phyloP scores from a whole-genome alignment of 2,329 filamentous ascomycete genomes.

The Phyllachora maydis region DNA sequence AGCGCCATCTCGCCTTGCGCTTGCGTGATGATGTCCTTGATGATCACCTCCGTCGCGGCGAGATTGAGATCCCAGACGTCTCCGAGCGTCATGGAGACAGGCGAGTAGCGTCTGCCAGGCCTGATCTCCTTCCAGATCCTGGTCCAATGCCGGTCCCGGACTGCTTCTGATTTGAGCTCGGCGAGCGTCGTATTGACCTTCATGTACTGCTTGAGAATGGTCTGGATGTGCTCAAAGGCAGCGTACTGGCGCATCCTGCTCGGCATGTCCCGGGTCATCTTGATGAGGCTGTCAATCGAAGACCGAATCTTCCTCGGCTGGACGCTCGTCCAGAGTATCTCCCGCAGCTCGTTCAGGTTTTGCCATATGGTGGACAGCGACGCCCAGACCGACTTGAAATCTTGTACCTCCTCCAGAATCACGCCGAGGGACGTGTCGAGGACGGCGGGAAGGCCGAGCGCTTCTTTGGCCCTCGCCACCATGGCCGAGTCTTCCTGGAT shows the following conservation, averaged over 20 bases:
- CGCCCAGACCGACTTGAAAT: slow-evolving; percentile 98
- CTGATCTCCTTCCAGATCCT: slow-evolving; percentile 95
- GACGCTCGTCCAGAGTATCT: slow-evolving; percentile 85
- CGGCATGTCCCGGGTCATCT: slow-evolving; percentile 98
- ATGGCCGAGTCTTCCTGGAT: slow-evolving; percentile 79
- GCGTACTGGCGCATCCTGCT: slow-evolving; percentile 98
- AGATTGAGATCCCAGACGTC: slow-evolving; percentile 97
- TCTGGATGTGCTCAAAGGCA: slow-evolving; percentile 97
- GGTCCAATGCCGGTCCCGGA: slow-evolving; percentile 89
- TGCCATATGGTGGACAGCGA: slow-evolving; percentile 92
- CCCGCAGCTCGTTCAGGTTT: slow-evolving; percentile 80
- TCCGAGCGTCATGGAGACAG: slow-evolving; percentile 86
- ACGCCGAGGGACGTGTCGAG: slow-evolving; percentile 64
- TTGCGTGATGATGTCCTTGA: slow-evolving; percentile 85
- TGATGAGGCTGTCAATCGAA: slow-evolving; percentile 78
- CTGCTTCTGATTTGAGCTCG: slow-evolving; percentile 89
- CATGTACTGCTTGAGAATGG: slow-evolving; percentile 65
- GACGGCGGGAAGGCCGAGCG: slow-evolving; percentile 68
- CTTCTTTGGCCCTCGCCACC: slow-evolving; percentile 92
- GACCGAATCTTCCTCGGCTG: slow-evolving; percentile 84
- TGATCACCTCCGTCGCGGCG: slow-evolving; percentile 64
- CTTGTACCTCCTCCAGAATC: slow-evolving; percentile 86
- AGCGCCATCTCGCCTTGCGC: slow-evolving; percentile 96
- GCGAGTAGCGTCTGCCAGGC: slow-evolving; percentile 82
- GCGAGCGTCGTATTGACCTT: slow-evolving; percentile 79